These are phyloP conservation scores for Metschnikowia continentalis DNA, from an alignment of 805 yeast genomes.

Conservation along the genomic window DNA sequence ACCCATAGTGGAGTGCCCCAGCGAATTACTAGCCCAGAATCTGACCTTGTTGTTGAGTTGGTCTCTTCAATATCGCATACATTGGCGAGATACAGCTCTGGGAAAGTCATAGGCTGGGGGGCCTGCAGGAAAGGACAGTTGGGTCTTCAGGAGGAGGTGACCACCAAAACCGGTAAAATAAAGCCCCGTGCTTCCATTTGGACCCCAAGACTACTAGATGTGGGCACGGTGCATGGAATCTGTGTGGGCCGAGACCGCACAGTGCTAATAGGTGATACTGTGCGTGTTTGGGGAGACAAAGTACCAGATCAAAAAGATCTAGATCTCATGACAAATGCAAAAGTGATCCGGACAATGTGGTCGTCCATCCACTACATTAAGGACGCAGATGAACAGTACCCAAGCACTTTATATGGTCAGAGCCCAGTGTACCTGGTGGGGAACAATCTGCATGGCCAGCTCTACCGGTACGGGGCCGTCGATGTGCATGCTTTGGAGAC, in stretches of 20 bases:
- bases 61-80: slow-evolving; percentile 46
- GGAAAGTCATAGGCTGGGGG: slow-evolving; percentile 63
- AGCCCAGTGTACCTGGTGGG: slow-evolving; percentile 51
- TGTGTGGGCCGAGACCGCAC: slow-evolving; percentile 61
- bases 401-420: neutral
- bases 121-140: slow-evolving; percentile 60
- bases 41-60: slow-evolving; percentile 7
- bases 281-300: slow-evolving; percentile 5
- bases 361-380: slow-evolving; percentile 55
- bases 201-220: slow-evolving; percentile 21
- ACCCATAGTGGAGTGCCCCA: slow-evolving; percentile 4
- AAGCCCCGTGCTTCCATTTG: slow-evolving; percentile 19
- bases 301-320: slow-evolving; percentile 19
- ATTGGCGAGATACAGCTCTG: slow-evolving; percentile 35
- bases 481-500: slow-evolving; percentile 30
- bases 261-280: slow-evolving; percentile 24
- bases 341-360: slow-evolving; percentile 63
- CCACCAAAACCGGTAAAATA: slow-evolving; percentile 2
- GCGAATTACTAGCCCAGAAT: slow-evolving; percentile 1
- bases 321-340: neutral
- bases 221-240: slow-evolving; percentile 14
- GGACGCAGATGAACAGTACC: neutral
- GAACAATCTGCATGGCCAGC: slow-evolving; percentile 74
- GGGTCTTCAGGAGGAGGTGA: slow-evolving; percentile 13
- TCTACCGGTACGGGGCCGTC: slow-evolving; percentile 26